A percentile compares a stretch with the other conserved stretches of the same genome.
These are phyloP conservation scores for Naganishia kalamii DNA, from an alignment of 768 basidiomycete genomes.

Conservation along the genomic window DNA sequence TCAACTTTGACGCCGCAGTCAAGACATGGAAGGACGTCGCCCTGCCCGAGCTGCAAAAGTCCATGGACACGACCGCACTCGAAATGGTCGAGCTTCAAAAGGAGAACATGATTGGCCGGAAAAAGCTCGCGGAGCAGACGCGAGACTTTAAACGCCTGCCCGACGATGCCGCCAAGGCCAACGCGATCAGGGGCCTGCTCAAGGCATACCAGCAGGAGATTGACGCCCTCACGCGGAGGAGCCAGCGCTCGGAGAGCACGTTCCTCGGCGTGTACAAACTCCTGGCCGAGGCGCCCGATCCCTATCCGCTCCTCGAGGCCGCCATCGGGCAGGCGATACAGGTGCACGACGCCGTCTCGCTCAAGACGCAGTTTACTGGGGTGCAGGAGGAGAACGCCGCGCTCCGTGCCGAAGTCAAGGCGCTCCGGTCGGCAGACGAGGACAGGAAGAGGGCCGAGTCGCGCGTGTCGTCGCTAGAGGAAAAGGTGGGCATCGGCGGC, in stretches of 20 bases:
- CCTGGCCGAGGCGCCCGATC: conserved; percentile 92
- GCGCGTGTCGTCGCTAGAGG: conserved; percentile 71
- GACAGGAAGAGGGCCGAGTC: conserved; percentile 69
- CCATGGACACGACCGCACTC: conserved; percentile 81
- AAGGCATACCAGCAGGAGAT: conserved; percentile 98
- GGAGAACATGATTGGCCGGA: conserved; percentile 87
- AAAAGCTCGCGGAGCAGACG: conserved; percentile 88
- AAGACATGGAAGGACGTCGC: conserved; percentile 89
- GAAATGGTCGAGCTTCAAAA: conserved; percentile 98
- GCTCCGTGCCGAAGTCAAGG: conserved; percentile 63
- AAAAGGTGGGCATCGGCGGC: conserved; percentile 55
- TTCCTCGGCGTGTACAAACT: conserved; percentile 97
- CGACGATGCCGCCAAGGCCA: conserved; percentile 72
- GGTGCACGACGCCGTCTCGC: conserved; percentile 68
- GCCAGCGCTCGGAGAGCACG: conserved; percentile 85
- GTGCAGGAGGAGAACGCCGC: conserved; percentile 76
- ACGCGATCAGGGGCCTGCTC: conserved; percentile 79
- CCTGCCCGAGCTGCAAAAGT: conserved; percentile 83
- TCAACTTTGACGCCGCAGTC: conserved; percentile 88
- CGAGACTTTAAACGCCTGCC: conserved; percentile 97
- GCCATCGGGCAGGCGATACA: conserved; percentile 94
- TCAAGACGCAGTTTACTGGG: conserved; percentile 66
- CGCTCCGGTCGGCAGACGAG: conserved; percentile 59
- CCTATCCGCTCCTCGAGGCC: conserved; percentile 89
- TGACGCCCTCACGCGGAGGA: conserved; percentile 86